These are phyloP conservation scores for Diaporthe helianthi DNA, from an alignment of 2,329 filamentous ascomycete genomes.

Conservation along the genomic window DNA sequence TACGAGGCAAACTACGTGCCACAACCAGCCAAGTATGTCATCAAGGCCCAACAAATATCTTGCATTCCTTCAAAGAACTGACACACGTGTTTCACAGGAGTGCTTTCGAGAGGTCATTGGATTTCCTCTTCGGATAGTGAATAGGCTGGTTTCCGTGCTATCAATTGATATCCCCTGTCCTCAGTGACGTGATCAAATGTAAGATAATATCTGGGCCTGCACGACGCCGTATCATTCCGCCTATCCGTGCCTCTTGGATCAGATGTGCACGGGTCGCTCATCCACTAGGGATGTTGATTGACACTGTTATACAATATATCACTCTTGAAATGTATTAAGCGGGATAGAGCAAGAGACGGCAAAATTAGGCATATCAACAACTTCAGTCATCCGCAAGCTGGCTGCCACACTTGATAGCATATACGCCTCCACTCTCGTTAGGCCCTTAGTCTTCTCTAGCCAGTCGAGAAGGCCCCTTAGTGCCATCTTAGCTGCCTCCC, in stretches of 20 bases:
- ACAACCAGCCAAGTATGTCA: slow-evolving; percentile 19
- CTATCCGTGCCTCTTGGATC: background rate
- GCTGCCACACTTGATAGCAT: slow-evolving; percentile 59
- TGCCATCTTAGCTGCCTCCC: slow-evolving; percentile 56
- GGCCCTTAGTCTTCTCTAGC: slow-evolving; percentile 53
- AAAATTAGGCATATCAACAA: slow-evolving; percentile 62
- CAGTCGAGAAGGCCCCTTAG: slow-evolving; percentile 56
- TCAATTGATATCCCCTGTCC: too few species aligned
- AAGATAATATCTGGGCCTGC: background rate
- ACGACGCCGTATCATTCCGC: background rate
- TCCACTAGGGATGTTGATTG: background rate
- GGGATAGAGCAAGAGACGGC: slow-evolving; percentile 58
- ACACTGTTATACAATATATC: background rate
- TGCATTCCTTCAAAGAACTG: background rate
- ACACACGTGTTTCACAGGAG: slow-evolving; percentile 34
- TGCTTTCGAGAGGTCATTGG: slow-evolving; percentile 36
- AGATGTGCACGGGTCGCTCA: background rate
- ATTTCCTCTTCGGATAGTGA: slow-evolving; percentile 39
- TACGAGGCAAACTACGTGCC: slow-evolving; percentile 46
- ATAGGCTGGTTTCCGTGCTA: background rate
- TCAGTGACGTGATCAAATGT: background rate
- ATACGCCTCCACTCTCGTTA: slow-evolving; percentile 56
- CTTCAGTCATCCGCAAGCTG: slow-evolving; percentile 58
- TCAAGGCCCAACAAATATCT: too few species aligned
- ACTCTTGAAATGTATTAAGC: slow-evolving; percentile 52